These are phyloP conservation scores for Eimeria tenella DNA, from an alignment of 169 alveolate species.

Conservation along the genomic window DNA sequence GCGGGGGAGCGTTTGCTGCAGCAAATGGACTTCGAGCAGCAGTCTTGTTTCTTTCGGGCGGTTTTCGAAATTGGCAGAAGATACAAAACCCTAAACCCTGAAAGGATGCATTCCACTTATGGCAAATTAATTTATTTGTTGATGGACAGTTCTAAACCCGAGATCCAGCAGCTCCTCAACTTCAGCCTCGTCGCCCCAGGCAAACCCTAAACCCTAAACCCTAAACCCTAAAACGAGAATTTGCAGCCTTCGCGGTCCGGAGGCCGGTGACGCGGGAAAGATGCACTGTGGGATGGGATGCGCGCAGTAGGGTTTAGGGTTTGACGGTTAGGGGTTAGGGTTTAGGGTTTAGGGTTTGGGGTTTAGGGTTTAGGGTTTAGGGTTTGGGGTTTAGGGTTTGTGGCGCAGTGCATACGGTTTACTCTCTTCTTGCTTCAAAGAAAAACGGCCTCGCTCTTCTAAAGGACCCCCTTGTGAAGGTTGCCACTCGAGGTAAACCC, in stretches of 20 bases:
- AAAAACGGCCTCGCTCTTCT: conserved; percentile 89
- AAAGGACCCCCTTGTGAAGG: conserved; percentile 88
- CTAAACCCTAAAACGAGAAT: background rate
- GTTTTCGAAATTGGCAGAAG: conserved; percentile 94
- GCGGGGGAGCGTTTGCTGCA: conserved; percentile 91
- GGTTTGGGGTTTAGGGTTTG: background rate
- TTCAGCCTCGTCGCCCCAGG: conserved; percentile 75
- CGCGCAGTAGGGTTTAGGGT: too few relatives aligned
- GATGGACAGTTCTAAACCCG: conserved; percentile 93
- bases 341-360: too few relatives aligned
- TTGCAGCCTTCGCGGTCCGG: background rate
- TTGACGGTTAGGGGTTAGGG: too few relatives aligned
- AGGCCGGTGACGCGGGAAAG: background rate
- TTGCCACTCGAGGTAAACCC: conserved; percentile 90
- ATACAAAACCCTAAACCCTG: conserved; percentile 94
- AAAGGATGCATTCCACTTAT: conserved; percentile 91
- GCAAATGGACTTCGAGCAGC: conserved; percentile 88
- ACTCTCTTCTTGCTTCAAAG: conserved; percentile 86
- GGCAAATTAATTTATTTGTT: conserved; percentile 93
- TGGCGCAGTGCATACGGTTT: conserved; percentile 90
- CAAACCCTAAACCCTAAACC: conserved; percentile 9
- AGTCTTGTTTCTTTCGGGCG: conserved; percentile 88
- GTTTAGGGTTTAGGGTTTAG: too few relatives aligned
- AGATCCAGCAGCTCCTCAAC: conserved; percentile 88
- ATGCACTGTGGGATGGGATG: too few relatives aligned